phyloP scores from a whole-genome alignment of 2,329 filamentous ascomycete species.

The Penicillium sp. region DNA sequence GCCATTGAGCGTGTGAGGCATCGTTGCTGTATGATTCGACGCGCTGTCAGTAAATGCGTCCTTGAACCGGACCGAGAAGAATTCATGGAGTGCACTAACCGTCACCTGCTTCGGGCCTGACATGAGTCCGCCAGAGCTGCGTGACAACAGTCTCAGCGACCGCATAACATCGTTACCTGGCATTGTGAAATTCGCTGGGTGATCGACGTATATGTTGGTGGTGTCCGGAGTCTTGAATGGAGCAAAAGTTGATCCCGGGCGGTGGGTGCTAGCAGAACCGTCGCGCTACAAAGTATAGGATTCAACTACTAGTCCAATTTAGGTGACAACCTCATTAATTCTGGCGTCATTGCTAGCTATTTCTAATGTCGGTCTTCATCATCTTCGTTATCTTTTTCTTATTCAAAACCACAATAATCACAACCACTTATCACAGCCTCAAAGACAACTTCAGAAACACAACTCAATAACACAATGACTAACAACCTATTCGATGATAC shows the following conservation, averaged over 20 bases:
- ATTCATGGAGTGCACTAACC: conserved; percentile 28
- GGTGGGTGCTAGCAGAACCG: conserved; percentile 37
- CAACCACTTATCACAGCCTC: no score
- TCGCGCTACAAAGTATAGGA: conserved; percentile 20
- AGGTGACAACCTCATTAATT: no score
- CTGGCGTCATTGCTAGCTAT: no score
- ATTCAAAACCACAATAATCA: no score
- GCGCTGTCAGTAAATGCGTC: conserved; percentile 23
- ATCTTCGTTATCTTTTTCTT: no score
- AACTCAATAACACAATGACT: background rate
- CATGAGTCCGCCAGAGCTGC: conserved; percentile 37
- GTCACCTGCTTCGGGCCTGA: conserved; percentile 37
- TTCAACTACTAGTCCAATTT: no score
- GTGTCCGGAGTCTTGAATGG: conserved; percentile 16
- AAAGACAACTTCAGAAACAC: no score
- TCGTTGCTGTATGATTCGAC: conserved; percentile 41
- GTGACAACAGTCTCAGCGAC: conserved; percentile 40
- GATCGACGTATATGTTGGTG: conserved; percentile 12
- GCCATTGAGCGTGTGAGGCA: conserved; percentile 49
- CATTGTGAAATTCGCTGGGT: conserved; percentile 30
- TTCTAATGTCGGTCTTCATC: no score
- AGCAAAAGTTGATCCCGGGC: conserved; percentile 38
- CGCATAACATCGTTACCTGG: conserved; percentile 38
- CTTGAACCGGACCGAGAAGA: background rate
- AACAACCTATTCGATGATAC: background rate